Evolutionary conservation across 2,329 filamentous ascomycete genomes (phyloP), one percentile per base, ranked within the genome.

Genomic region (Epichloe elymi): DNA sequence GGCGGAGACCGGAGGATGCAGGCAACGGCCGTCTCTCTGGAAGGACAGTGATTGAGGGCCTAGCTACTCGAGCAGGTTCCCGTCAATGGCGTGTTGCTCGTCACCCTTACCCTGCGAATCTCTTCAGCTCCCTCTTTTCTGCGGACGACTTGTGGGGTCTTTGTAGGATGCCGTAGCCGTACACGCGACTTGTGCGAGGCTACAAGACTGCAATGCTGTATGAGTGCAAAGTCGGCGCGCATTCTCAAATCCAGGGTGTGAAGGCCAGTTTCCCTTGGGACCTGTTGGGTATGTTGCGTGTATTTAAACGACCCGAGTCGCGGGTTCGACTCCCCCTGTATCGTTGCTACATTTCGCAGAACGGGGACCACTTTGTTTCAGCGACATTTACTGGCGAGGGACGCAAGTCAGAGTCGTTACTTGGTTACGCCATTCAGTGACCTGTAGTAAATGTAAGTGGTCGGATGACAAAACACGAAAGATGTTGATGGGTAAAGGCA

Each of bases 321-420:
- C 39, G 10, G 48, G 48, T 11, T 49, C 39, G 17, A 36, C 26
- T 7, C 48, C 48, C 48, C 4, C 41, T 45, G 20, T 50, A 50
- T 30, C 40, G 41, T 33, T 46, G 42, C 42, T 35, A 40, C 19
- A 33, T 39, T 36, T 15, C 5, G 36, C 17, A 38, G 15, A 45
- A 45, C 11, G 48, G 41, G 14, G 41, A 50, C 30, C 42, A 41
- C 36, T 50, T 50, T 19, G 41, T 50, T 11, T 50, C 48, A 5
- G 12, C 42, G 17, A 17, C 36, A 12, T 26, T 20, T n/a, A 41
- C 30, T 33, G 45, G 41, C 35, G 48, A 46, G 20, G 42, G 8
- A 3, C 36, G 37, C 20, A 40, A 51, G 26, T 84, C 65, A 38
- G 70, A 70, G 36, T 86, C 82, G 61, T 79, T 72, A 50, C 72